These are phyloP conservation scores for Boechera retrofracta DNA, from an alignment of 345 rosid species.

Conservation along the genomic window DNA sequence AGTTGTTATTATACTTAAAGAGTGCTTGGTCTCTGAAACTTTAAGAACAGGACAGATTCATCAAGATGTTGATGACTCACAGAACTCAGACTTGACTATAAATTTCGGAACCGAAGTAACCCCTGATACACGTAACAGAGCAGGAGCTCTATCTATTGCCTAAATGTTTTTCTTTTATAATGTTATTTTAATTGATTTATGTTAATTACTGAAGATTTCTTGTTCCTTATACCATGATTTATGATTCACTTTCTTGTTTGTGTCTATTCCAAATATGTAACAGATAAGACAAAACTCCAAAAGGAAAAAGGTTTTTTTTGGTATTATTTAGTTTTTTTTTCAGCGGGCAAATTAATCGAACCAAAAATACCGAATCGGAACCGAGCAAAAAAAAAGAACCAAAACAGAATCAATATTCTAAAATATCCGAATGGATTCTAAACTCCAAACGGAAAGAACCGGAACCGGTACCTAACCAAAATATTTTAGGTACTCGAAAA, in stretches of 20 bases:
- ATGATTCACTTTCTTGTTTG: neutral
- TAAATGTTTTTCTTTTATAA: neutral
- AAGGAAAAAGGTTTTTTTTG: too few relatives aligned
- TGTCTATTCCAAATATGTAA: neutral
- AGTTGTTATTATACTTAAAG: constrained; percentile 30
- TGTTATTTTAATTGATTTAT: neutral
- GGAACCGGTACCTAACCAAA: too few relatives aligned
- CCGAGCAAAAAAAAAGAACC: too few relatives aligned
- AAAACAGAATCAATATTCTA: too few relatives aligned
- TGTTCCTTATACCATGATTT: neutral
- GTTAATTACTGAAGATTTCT: neutral
- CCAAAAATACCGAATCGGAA: too few relatives aligned
- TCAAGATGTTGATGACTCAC: constrained; percentile 32
- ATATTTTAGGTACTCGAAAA: too few relatives aligned
- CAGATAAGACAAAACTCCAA: neutral
- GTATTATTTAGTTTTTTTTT: too few relatives aligned
- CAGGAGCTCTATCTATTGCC: neutral
- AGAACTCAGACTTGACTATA: constrained; percentile 28
- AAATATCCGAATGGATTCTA: too few relatives aligned
- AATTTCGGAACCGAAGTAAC: constrained; percentile 22
- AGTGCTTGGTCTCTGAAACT: constrained; percentile 33
- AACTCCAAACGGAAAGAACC: too few relatives aligned
- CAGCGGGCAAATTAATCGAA: too few relatives aligned
- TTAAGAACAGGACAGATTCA: constrained; percentile 13
- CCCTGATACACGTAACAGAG: constrained; percentile 35